Percentiles rank a stretch among this genome's conserved stretches.
phyloP scores from a whole-genome alignment of 805 yeast genomes.

The Torulaspora microellipsoides region DNA sequence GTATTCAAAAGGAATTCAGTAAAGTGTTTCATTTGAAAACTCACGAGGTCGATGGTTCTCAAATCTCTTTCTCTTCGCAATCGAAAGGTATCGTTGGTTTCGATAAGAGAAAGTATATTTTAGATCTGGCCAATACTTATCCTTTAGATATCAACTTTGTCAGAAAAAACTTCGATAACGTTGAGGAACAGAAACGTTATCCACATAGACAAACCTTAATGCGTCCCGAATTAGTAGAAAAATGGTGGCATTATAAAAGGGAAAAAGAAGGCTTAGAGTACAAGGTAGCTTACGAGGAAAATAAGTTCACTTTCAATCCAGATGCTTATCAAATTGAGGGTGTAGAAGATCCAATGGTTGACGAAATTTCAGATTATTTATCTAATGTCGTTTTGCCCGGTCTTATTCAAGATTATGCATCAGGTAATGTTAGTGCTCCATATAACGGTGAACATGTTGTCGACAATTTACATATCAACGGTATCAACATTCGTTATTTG shows the following conservation, averaged over 20 bases:
- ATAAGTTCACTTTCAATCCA: slow-evolving; percentile 63
- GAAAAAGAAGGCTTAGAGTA: slow-evolving; percentile 34
- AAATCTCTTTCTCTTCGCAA: slow-evolving; percentile 65
- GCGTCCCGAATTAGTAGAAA: slow-evolving; percentile 84
- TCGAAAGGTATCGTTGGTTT: slow-evolving; percentile 82
- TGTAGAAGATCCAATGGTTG: slow-evolving; percentile 45
- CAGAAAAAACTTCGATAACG: slow-evolving; percentile 46
- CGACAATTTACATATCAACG: slow-evolving; percentile 63
- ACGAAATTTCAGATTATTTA: slow-evolving; percentile 65
- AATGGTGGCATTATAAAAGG: slow-evolving; percentile 77
- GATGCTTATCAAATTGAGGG: slow-evolving; percentile 59
- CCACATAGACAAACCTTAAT: slow-evolving; percentile 78
- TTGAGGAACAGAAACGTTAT: slow-evolving; percentile 47
- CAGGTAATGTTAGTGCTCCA: slow-evolving; percentile 53
- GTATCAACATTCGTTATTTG: slow-evolving; percentile 85
- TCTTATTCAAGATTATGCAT: slow-evolving; percentile 42
- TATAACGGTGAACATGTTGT: slow-evolving; percentile 77
- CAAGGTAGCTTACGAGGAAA: slow-evolving; percentile 39
- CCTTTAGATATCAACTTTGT: slow-evolving; percentile 80
- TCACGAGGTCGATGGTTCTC: slow-evolving; percentile 47
- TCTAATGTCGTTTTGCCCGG: slow-evolving; percentile 57
- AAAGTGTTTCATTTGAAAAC: slow-evolving; percentile 74
- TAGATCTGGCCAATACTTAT: slow-evolving; percentile 78
- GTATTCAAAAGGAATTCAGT: slow-evolving; percentile 54
- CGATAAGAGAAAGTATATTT: slow-evolving; percentile 77